These are phyloP conservation scores for Aspergillus carlsbadensis DNA, from an alignment of 495 filamentous ascomycete species.

Conservation along the genomic window DNA sequence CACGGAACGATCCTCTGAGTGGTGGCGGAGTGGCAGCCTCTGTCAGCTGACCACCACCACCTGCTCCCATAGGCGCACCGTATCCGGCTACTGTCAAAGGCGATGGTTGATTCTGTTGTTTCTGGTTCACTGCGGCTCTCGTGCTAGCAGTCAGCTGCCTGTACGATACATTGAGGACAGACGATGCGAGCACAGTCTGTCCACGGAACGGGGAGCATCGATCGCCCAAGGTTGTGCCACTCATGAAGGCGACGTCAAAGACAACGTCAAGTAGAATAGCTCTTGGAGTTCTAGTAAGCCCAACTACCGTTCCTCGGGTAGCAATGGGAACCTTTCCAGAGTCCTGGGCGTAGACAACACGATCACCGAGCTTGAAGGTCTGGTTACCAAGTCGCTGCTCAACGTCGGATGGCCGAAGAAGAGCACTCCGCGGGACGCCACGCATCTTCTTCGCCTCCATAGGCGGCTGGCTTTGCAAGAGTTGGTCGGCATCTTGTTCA, in stretches of 20 bases:
- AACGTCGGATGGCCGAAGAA: slow-evolving; percentile 88
- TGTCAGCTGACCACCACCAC: slow-evolving; percentile 64
- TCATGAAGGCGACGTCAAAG: slow-evolving; percentile 95
- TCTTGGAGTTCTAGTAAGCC: slow-evolving; percentile 80
- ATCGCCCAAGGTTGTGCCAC: slow-evolving; percentile 82
- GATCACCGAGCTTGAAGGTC: slow-evolving; percentile 80
- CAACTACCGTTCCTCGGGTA: slow-evolving; percentile 86
- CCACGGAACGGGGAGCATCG: slow-evolving; percentile 95
- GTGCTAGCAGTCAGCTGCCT: slow-evolving; percentile 76
- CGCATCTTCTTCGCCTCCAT: slow-evolving; percentile 59
- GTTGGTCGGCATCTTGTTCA: slow-evolving; percentile 68
- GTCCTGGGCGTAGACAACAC: slow-evolving; percentile 88
- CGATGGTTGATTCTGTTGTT: slow-evolving; percentile 45
- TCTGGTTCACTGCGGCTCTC: slow-evolving; percentile 63
- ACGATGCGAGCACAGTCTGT: slow-evolving; percentile 79
- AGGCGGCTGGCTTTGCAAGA: slow-evolving; percentile 50
- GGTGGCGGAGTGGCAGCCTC: slow-evolving; percentile 68
- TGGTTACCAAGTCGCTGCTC: slow-evolving; percentile 88
- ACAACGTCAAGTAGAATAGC: slow-evolving; percentile 85
- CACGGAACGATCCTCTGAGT: slow-evolving; percentile 69
- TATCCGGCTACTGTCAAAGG: slow-evolving; percentile 63
- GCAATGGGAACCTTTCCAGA: slow-evolving; percentile 95
- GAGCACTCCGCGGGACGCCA: slow-evolving; percentile 77
- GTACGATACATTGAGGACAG: slow-evolving; percentile 83
- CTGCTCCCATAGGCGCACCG: slow-evolving; percentile 52